A percentile compares a stretch with the other conserved stretches of the same genome.
phyloP scores from a whole-genome alignment of 371 early-diverging fungal genomes.

The Cladochytrium tenue region DNA sequence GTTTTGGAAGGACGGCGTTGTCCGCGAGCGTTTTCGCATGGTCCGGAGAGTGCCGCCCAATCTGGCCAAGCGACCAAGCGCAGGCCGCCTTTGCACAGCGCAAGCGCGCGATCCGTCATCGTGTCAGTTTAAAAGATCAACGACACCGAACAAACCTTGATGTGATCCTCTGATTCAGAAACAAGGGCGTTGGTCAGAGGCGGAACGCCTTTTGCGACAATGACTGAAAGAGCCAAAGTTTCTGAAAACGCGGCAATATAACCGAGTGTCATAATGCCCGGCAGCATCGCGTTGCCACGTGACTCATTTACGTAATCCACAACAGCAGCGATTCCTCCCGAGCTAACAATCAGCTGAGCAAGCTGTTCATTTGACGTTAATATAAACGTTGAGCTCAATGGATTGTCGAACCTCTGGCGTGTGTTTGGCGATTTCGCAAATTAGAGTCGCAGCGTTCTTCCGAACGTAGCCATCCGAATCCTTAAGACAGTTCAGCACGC shows the following conservation, averaged over 20 bases:
- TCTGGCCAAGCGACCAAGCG: constrained; percentile 60
- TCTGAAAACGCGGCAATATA: constrained; percentile 62
- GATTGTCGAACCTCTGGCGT: constrained; percentile 46
- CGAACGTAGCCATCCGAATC: constrained; percentile 48
- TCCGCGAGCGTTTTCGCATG: constrained; percentile 60
- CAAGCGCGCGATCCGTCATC: no score
- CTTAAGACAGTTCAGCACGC: constrained; percentile 47
- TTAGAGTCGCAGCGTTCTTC: constrained; percentile 52
- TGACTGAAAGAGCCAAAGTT: constrained; percentile 53
- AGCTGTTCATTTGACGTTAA: constrained; percentile 26
- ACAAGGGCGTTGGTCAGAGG: constrained; percentile 46
- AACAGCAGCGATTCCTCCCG: constrained; percentile 56
- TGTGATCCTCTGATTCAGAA: constrained; percentile 46
- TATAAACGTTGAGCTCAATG: constrained; percentile 5
- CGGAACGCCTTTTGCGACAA: constrained; percentile 55
- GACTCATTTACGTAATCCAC: constrained; percentile 57
- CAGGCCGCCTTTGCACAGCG: constrained; percentile 42
- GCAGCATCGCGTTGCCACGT: constrained; percentile 47
- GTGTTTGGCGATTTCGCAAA: constrained; percentile 62
- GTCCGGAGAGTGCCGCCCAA: constrained; percentile 58
- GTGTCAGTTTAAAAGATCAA: constrained; percentile 2
- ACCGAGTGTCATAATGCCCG: constrained; percentile 59
- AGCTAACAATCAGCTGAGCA: constrained; percentile 58
- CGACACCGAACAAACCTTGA: constrained; percentile 35
- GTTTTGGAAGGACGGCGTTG: constrained; percentile 46